Percentiles rank a stretch among this genome's conserved stretches.
phyloP scores from a whole-genome alignment of 192 early-diverging fungal genomes.

The Chytriomyces confervae region DNA sequence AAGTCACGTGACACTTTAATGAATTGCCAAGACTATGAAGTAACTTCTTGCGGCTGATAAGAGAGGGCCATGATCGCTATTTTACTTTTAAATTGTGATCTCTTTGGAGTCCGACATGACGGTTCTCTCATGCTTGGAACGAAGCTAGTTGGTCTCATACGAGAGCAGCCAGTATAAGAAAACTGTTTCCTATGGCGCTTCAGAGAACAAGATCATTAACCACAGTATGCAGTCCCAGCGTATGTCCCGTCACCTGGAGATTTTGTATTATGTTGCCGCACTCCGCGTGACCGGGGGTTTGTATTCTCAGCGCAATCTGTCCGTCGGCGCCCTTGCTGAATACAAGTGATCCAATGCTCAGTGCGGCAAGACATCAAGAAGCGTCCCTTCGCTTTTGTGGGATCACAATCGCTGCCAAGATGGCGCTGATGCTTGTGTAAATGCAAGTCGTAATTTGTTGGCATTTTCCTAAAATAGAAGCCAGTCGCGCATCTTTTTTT shows the following conservation, averaged over 20 bases:
- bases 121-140: conserved; percentile 63
- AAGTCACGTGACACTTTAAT: no score
- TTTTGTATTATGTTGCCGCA: no score
- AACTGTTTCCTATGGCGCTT: conserved; percentile 58
- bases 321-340: conserved; percentile 76
- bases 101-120: conserved; percentile 56
- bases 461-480: no score
- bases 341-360: conserved; percentile 64
- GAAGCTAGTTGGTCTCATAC: conserved; percentile 80
- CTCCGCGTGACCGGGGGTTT: no score
- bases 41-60: not conserved
- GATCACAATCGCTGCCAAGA: conserved; percentile 57
- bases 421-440: conserved; percentile 54
- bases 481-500: no score
- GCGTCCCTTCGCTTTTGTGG: conserved; percentile 72
- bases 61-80: not conserved
- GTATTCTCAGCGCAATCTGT: conserved; percentile 58
- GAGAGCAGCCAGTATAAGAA: conserved; percentile 81
- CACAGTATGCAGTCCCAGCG: not conserved
- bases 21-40: no score
- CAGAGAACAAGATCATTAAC: conserved; percentile 84
- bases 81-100: no score
- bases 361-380: conserved; percentile 48
- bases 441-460: no score
- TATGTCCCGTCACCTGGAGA: no score